Evolutionary conservation across 2,329 filamentous ascomycete species (phyloP), one percentile per base, ranked within the genome.

Genomic region (Aspergillus fructus): DNA sequence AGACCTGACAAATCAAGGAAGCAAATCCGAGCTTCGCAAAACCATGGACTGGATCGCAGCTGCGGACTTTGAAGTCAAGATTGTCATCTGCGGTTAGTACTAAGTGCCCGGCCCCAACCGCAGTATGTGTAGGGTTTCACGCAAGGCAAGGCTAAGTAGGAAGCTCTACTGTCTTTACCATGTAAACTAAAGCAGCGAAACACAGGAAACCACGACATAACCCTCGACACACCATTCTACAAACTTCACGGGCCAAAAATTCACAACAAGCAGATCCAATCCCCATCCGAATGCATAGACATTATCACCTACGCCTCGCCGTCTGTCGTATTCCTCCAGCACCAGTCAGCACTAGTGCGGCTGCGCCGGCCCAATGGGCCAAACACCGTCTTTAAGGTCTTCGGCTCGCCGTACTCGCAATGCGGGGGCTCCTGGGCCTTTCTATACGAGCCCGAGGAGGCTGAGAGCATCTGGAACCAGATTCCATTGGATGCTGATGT

Each of bases 161-260:
- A 24, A 19, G n/a, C 27, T 30, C 3, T 30, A 9, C 27, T 30
- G 27, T 30, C 8, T 30, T 30, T 9, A 1, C 27, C 15, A 27
- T 12, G 27, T 45, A 43, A 37, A 42, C 49, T 15, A 23, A 21
- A 13, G 24, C 19, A 47, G 27, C 27, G 9, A 30, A 21, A 15
- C n/a, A 21, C 62, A 84, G 83, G 83, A 30, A 86, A 85, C 64
- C 83, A 85, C 68, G 83, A 86, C 65, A 72, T 83, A 43, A 81
- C 81, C 3, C 74, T 85, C 12, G 82, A 85, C 64, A 63, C 70
- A 45, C 64, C 71, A 1, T 83, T 83, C 67, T 83, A 79, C 63
- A 61, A 67, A 41, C 46, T 76, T 54, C 67, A 81, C 62, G 71
- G 74, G 17, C 60, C 62, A 3, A 66, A 67, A 33, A 79, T 79